phyloP scores from a whole-genome alignment of 768 basidiomycete species.

The Brasilioporus rufonigricans region DNA sequence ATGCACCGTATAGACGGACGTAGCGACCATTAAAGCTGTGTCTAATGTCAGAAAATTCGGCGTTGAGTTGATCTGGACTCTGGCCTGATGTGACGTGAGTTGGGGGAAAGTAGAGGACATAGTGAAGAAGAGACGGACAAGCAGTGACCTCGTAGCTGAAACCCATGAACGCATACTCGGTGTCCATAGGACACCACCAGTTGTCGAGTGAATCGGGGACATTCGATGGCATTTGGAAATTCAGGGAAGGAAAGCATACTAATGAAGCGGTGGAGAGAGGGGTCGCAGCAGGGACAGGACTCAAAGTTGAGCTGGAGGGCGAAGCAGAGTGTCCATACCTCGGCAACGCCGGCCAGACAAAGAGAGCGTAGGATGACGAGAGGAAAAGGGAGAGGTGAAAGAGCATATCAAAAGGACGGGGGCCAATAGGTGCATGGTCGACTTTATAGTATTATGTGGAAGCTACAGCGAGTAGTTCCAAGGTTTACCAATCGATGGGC shows the following conservation, averaged over 20 bases:
- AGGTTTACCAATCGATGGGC: no score
- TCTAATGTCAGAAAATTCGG: conserved; percentile 61
- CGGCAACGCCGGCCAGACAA: conserved; percentile 15
- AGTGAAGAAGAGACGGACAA: conserved; percentile 40
- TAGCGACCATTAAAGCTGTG: conserved; percentile 61
- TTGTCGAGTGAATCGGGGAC: conserved; percentile 43
- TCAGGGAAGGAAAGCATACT: conserved; percentile 39
- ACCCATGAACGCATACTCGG: conserved; percentile 75
- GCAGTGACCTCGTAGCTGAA: conserved; percentile 73
- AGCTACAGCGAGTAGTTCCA: no score
- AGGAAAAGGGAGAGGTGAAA: background rate
- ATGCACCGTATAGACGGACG: conserved; percentile 48
- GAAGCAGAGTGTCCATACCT: conserved; percentile 2
- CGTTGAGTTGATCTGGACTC: conserved; percentile 44
- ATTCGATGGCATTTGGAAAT: conserved; percentile 53
- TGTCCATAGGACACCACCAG: conserved; percentile 65
- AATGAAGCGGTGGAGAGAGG: background rate
- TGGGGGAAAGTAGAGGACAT: background rate
- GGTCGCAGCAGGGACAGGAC: background rate
- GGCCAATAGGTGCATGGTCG: background rate
- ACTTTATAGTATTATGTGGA: no score
- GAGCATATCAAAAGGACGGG: conserved; percentile 10
- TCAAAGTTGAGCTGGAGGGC: background rate
- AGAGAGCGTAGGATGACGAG: conserved; percentile 9
- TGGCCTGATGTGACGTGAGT: conserved; percentile 45